A percentile compares a stretch with the other conserved stretches of the same genome.
These are phyloP conservation scores for Hirschioporus abietinus DNA, from an alignment of 768 basidiomycete species.

Conservation along the genomic window DNA sequence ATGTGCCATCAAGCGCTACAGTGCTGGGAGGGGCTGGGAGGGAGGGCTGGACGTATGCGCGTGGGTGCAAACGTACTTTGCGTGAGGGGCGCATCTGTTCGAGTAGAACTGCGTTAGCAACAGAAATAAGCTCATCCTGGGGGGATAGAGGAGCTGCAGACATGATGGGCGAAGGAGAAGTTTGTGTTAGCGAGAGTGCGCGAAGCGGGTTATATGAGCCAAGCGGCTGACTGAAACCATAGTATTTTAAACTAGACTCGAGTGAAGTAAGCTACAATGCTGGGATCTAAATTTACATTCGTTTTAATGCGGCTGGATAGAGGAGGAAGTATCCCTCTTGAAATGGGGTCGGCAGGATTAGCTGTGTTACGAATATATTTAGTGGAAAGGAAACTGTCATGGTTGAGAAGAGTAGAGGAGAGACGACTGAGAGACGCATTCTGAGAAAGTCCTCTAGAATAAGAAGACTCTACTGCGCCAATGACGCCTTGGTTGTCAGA, in stretches of 20 bases:
- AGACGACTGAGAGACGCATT: background rate
- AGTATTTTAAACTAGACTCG: background rate
- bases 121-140: no score
- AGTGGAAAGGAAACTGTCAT: background rate
- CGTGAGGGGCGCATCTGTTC: no score
- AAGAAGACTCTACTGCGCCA: slow-evolving; percentile 23
- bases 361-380: background rate
- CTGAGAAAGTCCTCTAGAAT: slow-evolving; percentile 15
- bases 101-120: no score
- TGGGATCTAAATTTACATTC: background rate
- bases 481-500: slow-evolving; percentile 41
- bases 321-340: background rate
- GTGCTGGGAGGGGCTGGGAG: background rate
- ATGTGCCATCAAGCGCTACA: slow-evolving; percentile 5
- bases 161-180: no score
- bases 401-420: background rate
- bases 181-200: no score
- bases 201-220: no score
- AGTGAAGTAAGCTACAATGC: background rate
- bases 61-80: no score
- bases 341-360: background rate
- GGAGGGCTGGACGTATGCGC: no score
- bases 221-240: no score
- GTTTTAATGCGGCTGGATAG: background rate
- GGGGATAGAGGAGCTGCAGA: no score